Base-by-base conservation (phyloP, 2,329 filamentous ascomycete species). In the Aureobasidium sp. region DNA sequence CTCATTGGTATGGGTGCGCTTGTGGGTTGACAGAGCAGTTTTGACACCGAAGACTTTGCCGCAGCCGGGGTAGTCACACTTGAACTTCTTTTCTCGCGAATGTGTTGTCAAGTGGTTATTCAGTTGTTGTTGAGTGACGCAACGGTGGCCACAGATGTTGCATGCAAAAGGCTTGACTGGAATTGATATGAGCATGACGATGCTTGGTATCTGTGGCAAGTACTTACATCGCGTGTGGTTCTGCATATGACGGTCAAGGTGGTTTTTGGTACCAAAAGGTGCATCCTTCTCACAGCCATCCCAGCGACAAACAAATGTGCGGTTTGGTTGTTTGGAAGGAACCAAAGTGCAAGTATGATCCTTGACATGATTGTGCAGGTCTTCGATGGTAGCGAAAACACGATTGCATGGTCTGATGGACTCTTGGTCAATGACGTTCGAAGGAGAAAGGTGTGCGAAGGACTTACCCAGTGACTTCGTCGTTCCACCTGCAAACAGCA, bases 1-100 rank as follows among this genome's bases (percentile, higher is more conserved):
- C 50, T 83, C 80, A 45, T 85, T 84, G 0, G 85, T 87, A 67
- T 89, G 86, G 1, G 81, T 85, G 42, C 85, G 79, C 67, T 81
- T 80, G 67, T 89, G 86, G 78, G 87, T 87, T n/a, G 85, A 87
- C 24, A 86, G 74, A 24, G 85, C 85, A 65, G 84, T 87, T 65
- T 87, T 85, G 64, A 88, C 85, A 58, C 86, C 84, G 68, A 89
- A 89, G 0, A 77, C 75, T 68, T 84, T 85, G 24, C 71, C 73
- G 65, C 85, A 87, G 39, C 70, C 62, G 3, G 56, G 56, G 33
- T 37, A 70, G 11, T 74, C 70, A 69, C 86, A 89, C 44, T 78
- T 74, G 73, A 84, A 86, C 29, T 86, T 85, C 64, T 83, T 86
- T 64, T 84, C 81, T 42, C 85, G 83, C 0, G 85, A 86, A 68